A percentile compares a stretch with the other conserved stretches of the same genome.
These are phyloP conservation scores for Trichothecium roseum DNA, from an alignment of 2,329 filamentous ascomycete genomes.

Conservation along the genomic window DNA sequence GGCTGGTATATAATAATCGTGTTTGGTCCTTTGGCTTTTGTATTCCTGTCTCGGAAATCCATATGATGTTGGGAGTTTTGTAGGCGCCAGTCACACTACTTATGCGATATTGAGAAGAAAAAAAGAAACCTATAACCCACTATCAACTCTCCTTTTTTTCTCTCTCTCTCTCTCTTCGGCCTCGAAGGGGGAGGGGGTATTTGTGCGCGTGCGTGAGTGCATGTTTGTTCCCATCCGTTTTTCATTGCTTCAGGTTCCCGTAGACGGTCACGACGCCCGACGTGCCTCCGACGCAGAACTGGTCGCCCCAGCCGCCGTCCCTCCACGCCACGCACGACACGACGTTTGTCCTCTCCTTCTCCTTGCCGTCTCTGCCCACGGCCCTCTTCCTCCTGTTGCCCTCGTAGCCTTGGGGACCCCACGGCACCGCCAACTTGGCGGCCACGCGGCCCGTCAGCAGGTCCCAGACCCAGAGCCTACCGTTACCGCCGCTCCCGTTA, in stretches of 20 bases:
- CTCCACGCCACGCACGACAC: slow-evolving; percentile 54
- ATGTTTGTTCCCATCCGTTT: not conserved
- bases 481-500: slow-evolving; percentile 30
- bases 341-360: slow-evolving; percentile 48
- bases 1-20: too few relatives aligned
- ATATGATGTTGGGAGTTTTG: not conserved
- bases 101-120: too few relatives aligned
- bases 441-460: slow-evolving; percentile 60
- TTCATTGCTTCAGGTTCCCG: slow-evolving; percentile 23
- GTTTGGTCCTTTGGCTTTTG: too few relatives aligned
- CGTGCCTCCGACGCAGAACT: slow-evolving; percentile 56
- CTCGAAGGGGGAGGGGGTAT: not conserved
- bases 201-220: too few relatives aligned
- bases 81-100: too few relatives aligned
- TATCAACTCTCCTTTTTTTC: too few relatives aligned
- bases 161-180: too few relatives aligned
- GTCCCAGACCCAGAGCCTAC: slow-evolving; percentile 73
- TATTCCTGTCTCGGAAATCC: too few relatives aligned
- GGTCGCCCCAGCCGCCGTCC: slow-evolving; percentile 50
- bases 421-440: slow-evolving; percentile 49
- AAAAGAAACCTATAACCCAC: too few relatives aligned
- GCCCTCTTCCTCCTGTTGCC: slow-evolving; percentile 39
- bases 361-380: slow-evolving; percentile 49
- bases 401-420: slow-evolving; percentile 40
- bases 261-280: slow-evolving; percentile 57